Evolutionary conservation across 257 asterid genomes (phyloP).

Genomic region (Linaria vulgaris): DNA sequence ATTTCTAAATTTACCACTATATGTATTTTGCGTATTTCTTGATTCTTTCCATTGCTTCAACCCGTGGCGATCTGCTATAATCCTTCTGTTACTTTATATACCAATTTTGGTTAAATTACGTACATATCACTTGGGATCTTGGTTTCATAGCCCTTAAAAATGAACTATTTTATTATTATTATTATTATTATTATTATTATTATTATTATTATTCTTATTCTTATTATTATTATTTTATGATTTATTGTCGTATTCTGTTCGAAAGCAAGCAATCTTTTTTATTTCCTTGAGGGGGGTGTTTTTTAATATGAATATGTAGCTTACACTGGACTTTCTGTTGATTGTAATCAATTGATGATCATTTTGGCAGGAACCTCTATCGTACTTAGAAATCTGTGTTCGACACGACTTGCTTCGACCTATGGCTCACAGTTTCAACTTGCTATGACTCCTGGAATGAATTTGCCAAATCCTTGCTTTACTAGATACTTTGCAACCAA

Average conservation of each 20-base stretch:
- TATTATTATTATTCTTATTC: too few relatives aligned
- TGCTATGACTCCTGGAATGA: constrained; percentile 32
- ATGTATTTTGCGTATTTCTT: constrained; percentile 7
- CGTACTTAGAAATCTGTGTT: constrained; percentile 32
- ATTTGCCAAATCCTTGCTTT: constrained; percentile 34
- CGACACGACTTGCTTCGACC: constrained; percentile 32
- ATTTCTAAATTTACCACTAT: neutral
- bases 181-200: too few relatives aligned
- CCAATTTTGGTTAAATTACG: neutral
- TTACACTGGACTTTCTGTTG: constrained; percentile 10
- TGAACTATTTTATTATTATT: too few relatives aligned
- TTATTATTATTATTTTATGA: too few relatives aligned
- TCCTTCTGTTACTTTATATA: neutral
- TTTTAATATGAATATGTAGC: neutral
- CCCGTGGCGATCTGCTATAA: neutral
- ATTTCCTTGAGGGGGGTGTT: neutral
- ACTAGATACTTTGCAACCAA: constrained; percentile 65
- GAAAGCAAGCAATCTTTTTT: too few relatives aligned
- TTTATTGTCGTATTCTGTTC: neutral
- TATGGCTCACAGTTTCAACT: constrained; percentile 46
- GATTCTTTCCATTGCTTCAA: neutral
- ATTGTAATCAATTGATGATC: constrained; percentile 8
- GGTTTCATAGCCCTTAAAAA: too few relatives aligned
- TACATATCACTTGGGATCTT: too few relatives aligned
- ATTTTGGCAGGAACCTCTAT: constrained; percentile 50